Evolutionary conservation across 2,329 filamentous ascomycete genomes (phyloP).

Genomic region (Emmonsiellopsis sp.): DNA sequence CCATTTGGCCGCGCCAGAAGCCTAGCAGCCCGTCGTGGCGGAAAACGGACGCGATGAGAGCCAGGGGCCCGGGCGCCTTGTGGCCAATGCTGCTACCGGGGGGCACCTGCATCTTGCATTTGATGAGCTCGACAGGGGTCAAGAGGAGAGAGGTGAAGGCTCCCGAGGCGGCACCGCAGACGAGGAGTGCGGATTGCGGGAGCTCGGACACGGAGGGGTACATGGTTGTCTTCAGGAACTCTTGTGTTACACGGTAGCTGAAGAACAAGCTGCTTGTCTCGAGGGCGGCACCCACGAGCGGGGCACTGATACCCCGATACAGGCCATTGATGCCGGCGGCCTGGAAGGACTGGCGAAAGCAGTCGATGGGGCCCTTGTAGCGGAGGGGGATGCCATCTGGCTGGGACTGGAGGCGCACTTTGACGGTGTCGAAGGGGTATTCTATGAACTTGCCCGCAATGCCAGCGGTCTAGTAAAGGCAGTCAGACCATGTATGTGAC

Average conservation of each 20-base stretch:
- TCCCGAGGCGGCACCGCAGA: slow-evolving; percentile 63
- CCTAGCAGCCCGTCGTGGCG: slow-evolving; percentile 71
- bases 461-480: slow-evolving; percentile 55
- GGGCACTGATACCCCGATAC: slow-evolving; percentile 88
- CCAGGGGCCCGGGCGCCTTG: slow-evolving; percentile 52
- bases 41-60: slow-evolving; percentile 70
- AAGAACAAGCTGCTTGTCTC: slow-evolving; percentile 91
- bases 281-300: slow-evolving; percentile 77
- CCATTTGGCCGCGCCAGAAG: slow-evolving; percentile 92
- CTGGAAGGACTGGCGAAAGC: slow-evolving; percentile 75
- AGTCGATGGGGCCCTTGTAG: slow-evolving; percentile 82
- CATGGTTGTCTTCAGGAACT: slow-evolving; percentile 55
- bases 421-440: slow-evolving; percentile 97
- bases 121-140: slow-evolving; percentile 92
- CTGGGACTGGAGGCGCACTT: slow-evolving; percentile 91
- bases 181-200: slow-evolving; percentile 61
- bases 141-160: slow-evolving; percentile 83
- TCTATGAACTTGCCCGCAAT: slow-evolving; percentile 92
- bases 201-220: slow-evolving; percentile 45
- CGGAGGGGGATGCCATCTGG: slow-evolving; percentile 71
- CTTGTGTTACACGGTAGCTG: slow-evolving; percentile 63
- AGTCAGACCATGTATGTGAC: neutral
- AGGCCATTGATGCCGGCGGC: slow-evolving; percentile 68
- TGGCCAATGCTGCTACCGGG: slow-evolving; percentile 29
- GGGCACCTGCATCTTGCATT: slow-evolving; percentile 93